A percentile compares a stretch with the other conserved stretches of the same genome.
phyloP scores from a whole-genome alignment of 306 rosid genomes.

The Cercis canadensis region DNA sequence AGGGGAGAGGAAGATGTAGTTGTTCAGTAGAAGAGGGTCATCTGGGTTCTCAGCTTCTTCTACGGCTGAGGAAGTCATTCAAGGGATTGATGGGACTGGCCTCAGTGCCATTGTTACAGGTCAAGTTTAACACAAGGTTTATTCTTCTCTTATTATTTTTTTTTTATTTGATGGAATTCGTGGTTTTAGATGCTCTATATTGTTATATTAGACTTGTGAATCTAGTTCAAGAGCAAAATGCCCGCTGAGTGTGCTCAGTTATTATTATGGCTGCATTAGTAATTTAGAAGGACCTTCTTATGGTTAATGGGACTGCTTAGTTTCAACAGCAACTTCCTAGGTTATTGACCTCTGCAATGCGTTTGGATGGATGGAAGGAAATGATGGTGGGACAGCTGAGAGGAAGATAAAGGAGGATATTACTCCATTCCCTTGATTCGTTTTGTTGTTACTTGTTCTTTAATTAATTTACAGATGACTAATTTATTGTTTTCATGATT shows the following conservation, averaged over 20 bases:
- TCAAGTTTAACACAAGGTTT: neutral
- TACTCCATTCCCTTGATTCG: too few relatives aligned
- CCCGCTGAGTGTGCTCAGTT: neutral
- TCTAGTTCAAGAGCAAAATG: neutral
- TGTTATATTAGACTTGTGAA: neutral
- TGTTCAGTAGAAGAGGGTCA: slow-evolving; percentile 45
- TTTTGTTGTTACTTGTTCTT: too few relatives aligned
- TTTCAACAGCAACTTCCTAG: neutral
- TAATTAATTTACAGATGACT: neutral
- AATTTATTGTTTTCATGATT: neutral
- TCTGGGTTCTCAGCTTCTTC: slow-evolving; percentile 64
- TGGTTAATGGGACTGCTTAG: neutral
- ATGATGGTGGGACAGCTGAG: too few relatives aligned
- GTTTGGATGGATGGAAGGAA: neutral
- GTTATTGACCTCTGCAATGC: too few relatives aligned
- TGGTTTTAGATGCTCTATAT: neutral
- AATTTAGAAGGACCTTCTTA: neutral
- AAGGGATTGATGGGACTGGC: slow-evolving; percentile 55
- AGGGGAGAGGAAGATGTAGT: slow-evolving; percentile 46
- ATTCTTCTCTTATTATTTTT: neutral
- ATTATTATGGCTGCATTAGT: neutral
- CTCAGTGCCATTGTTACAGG: slow-evolving; percentile 76
- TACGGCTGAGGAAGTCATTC: slow-evolving; percentile 65
- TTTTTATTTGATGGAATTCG: neutral
- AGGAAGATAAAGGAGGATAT: too few relatives aligned